Base-by-base conservation (phyloP, 805 yeast species). In the Pichia kluyveri region DNA sequence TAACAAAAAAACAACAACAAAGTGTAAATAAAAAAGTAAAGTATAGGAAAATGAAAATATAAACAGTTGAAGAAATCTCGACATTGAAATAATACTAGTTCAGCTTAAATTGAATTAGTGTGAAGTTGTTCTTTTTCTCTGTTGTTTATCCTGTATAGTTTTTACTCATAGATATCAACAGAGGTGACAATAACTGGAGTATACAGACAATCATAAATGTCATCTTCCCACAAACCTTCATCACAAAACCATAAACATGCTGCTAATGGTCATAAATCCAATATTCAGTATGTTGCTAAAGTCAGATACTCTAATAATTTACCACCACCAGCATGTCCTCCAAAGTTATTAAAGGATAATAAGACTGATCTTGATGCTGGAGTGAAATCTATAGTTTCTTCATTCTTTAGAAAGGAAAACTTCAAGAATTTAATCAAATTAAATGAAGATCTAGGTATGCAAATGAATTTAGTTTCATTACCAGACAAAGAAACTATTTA, bases 261-360 rank as follows among this genome's bases (percentile, higher is more conserved):
- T 7, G 37, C n/a, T 8, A 32, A 32, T 12, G 14, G n/a, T 10
- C 41, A 47, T 23, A 52, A 50, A 46, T 45, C 52, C 10, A 41
- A 46, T 10, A 48, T 51, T 5, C 55, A 53, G 32, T 85, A 82
- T 59, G 80, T 85, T 48, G 95, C 95, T 42, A 83, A 84, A 56
- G 78, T 85, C 46, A 77, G 95, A 60, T 91, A 89, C 65, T 79
- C 79, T 50, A 93, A 93, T 63, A 85, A 80, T 58, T 72, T 93
- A 26, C 99, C 99, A 7, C 90, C 96, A 2, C 98, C 98, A 10
- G 84, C 91, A 26, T 74, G 93, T 52, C 88, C 96, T 42, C 97
- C 99, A 31, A 87, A 85, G 62, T 74, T 90, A 48, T 65, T 93
- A 46, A 76, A 80, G 44, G 52, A 60, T 11, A 49, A 50, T 9